Evolutionary conservation across 345 rosid species (phyloP).

Genomic region (Citrus hindsii): DNA sequence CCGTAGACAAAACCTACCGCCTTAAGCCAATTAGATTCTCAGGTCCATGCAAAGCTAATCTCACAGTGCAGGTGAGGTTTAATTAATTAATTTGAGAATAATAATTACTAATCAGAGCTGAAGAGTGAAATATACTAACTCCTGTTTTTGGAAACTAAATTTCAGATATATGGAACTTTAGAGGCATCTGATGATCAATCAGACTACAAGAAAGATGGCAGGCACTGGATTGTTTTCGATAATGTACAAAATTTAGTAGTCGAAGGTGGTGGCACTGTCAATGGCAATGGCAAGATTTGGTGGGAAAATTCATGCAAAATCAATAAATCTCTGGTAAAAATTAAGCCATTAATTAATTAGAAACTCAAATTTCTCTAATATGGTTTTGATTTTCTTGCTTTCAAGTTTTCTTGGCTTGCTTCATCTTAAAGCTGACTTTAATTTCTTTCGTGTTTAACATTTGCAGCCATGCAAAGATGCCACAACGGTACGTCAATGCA

Average conservation of each 20-base stretch:
- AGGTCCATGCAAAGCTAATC: conserved; percentile 70
- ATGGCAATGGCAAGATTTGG: conserved; percentile 86
- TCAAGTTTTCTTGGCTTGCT: background rate
- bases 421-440: background rate
- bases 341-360: conserved; percentile 5
- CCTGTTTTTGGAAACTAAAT: background rate
- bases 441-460: background rate
- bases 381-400: background rate
- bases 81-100: background rate
- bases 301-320: conserved; percentile 90
- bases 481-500: conserved; percentile 60
- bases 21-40: conserved; percentile 45
- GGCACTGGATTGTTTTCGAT: conserved; percentile 64
- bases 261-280: conserved; percentile 60
- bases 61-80: conserved; percentile 48
- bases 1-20: conserved; percentile 42
- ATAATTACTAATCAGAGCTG: background rate
- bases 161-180: conserved; percentile 59
- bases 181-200: conserved; percentile 54
- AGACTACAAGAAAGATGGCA: conserved; percentile 46
- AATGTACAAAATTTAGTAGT: conserved; percentile 40
- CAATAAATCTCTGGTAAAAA: conserved; percentile 49
- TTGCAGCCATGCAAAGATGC: conserved; percentile 80
- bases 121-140: background rate
- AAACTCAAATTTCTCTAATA: background rate